Evolutionary conservation across 148 eudicot genomes (phyloP), one percentile per base, ranked within the genome.

Genomic region (Amaranthus palmeri): DNA sequence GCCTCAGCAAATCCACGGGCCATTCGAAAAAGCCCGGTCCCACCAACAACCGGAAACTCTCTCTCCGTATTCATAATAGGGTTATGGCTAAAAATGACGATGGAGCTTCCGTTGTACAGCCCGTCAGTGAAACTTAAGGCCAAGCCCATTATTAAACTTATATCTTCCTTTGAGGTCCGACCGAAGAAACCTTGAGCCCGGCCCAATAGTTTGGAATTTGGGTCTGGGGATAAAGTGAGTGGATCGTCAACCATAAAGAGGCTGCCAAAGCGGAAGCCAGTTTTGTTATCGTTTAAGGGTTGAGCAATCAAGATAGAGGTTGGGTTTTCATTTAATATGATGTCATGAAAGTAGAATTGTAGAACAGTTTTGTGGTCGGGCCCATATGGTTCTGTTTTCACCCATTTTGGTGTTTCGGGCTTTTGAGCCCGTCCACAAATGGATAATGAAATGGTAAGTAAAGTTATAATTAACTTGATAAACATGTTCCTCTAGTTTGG

Each of bases 21-120:
- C 76, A 83, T 56, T 36, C 83, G 74, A 57, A 86, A 86, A 14
- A 65, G 15, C 14, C 86, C 86, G 12, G 85, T 83, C 8, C 89
- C 89, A 14, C 89, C 83, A 15, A 79, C 80, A 4, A 86, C 67
- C n/a, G 85, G 50, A 59, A 83, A 4, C 71, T 86, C 89, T 44
- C 86, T 76, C 42, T 61, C 62, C 4, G 55, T 56, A 10, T 77
- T 54, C 54, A 52, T 0, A 0, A 78, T 54, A 10, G 73, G 13
- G 62, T 86, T 81, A 2, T 61, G 67, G 17, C 76, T 76, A 42
- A 76, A 50, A 0, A 85, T 45, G 17, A 76, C 76, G 11, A 85
- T n/a, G 10, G 85, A 77, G 57, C 89, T 86, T 10, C 86, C 89
- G 46, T 81, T 79, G n/a, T 81, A 81, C 3, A 52, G 67, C 8